Evolutionary conservation across 495 filamentous ascomycete species (phyloP), one percentile per base, ranked within the genome.

Genomic region (Aspergillus sclerotiicarbonarius): DNA sequence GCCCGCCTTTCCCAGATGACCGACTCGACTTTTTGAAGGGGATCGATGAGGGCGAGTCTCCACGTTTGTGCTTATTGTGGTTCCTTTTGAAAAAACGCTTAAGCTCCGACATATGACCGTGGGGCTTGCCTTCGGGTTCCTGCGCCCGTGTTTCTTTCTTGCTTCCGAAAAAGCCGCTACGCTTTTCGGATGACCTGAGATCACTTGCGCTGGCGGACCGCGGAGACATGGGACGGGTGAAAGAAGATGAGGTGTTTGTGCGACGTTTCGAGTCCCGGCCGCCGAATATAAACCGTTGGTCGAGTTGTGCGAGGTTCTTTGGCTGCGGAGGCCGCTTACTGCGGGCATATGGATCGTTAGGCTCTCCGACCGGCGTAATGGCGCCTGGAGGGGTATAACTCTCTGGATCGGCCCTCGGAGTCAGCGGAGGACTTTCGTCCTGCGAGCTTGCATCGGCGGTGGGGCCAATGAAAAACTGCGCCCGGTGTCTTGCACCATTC

Each of bases 51-150:
- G 84, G 87, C 33, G 87, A 90, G 45, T 84, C 80, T 15, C 79
- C 66, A 37, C 87, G 82, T 70, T 90, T 95, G 53, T 76, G 73
- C 64, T 86, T 89, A 71, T 84, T 80, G 43, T 80, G 79, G 25
- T 84, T 87, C 68, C 85, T 75, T 57, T 86, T 84, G 78, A 98
- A 95, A 69, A 98, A 98, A 15, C 95, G 81, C 72, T 96, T 98
- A 57, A 98, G 70, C 55, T 98, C 92, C 8, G 87, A 86, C 91
- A 98, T 97, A 7, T 95, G 96, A 25, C 90, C 87, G 56, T 92
- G 90, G 21, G 66, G 66, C 44, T 64, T 65, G 29, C 63, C 61
- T 49, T 73, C 43, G 56, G 85, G 61, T 45, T 80, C 61, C 60
- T 72, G 71, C 61, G 70, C 67, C 61, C 71, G 61, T 57, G 65